phyloP scores from a whole-genome alignment of 306 rosid species.

The Trifolium repens region DNA sequence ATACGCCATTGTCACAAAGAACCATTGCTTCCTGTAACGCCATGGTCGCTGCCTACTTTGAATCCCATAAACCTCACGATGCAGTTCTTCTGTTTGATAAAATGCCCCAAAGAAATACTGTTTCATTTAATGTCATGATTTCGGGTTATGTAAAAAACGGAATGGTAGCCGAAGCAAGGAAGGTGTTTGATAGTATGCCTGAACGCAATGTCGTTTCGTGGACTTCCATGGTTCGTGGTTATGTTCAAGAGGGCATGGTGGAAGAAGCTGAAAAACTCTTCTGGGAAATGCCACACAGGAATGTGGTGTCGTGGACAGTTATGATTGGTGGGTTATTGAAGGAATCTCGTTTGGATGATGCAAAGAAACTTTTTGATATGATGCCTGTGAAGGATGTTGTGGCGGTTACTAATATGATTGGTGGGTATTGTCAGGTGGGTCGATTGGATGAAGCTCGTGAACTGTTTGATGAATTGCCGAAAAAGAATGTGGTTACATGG shows the following conservation, averaged over 20 bases:
- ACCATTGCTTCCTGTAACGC: constrained; percentile 57
- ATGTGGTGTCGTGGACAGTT: constrained; percentile 63
- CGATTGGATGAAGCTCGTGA: constrained; percentile 54
- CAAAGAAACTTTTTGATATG: constrained; percentile 50
- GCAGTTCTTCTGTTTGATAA: constrained; percentile 51
- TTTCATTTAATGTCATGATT: constrained; percentile 58
- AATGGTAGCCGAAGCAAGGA: constrained; percentile 51
- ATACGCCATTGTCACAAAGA: constrained; percentile 45
- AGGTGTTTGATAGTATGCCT: constrained; percentile 50
- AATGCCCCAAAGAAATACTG: constrained; percentile 51
- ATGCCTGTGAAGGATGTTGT: constrained; percentile 64
- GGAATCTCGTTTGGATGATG: constrained; percentile 56
- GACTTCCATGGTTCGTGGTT: constrained; percentile 67
- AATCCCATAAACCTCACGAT: constrained; percentile 47
- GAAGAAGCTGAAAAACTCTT: constrained; percentile 52
- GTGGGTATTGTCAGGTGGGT: constrained; percentile 59
- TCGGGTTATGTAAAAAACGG: constrained; percentile 53
- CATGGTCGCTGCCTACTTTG: constrained; percentile 57
- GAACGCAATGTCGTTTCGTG: constrained; percentile 63
- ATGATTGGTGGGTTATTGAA: constrained; percentile 62
- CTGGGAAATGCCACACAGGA: constrained; percentile 56
- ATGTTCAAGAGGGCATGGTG: constrained; percentile 44
- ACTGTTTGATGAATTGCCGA: constrained; percentile 56
- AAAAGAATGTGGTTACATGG: constrained; percentile 62
- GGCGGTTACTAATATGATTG: constrained; percentile 56